Conservation (phyloP, 352 stramenopile species). For the Globisporangium takayamanum region DNA sequence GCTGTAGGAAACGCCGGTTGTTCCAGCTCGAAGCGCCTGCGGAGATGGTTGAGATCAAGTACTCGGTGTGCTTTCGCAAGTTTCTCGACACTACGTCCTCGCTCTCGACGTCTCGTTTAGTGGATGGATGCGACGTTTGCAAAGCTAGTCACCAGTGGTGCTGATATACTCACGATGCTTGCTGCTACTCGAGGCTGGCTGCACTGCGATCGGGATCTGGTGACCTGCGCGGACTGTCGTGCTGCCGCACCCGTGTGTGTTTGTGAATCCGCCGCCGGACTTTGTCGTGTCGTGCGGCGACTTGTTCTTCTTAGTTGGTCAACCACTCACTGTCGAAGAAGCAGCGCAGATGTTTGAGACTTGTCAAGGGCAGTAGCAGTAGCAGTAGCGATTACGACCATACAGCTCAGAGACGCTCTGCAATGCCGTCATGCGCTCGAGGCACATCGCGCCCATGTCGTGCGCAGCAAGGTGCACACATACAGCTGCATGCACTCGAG, state of each 20-base stretch:
- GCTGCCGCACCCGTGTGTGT: constrained; percentile 62
- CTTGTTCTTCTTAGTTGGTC: constrained; percentile 64
- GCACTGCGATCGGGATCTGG: constrained; percentile 60
- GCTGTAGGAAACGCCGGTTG: constrained; percentile 38
- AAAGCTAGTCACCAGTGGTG: neutral
- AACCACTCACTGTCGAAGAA: constrained; percentile 33
- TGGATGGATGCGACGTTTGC: neutral
- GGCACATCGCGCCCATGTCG: too few relatives aligned
- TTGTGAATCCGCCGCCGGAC: constrained; percentile 48
- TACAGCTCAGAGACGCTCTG: too few relatives aligned
- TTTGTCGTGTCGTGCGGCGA: constrained; percentile 51
- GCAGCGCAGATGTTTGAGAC: neutral
- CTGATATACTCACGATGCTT: neutral
- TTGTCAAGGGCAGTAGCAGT: too few relatives aligned
- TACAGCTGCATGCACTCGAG: too few relatives aligned
- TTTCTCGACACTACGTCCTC: constrained; percentile 52
- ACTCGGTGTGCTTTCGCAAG: constrained; percentile 60
- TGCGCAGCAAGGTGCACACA: too few relatives aligned
- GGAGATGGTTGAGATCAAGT: constrained; percentile 39
- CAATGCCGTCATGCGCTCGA: too few relatives aligned
- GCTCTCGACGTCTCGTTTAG: too few relatives aligned
- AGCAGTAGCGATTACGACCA: too few relatives aligned
- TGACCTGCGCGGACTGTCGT: constrained; percentile 41
- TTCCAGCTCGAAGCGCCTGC: constrained; percentile 62
- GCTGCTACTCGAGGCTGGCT: constrained; percentile 23